A percentile compares a stretch with the other conserved stretches of the same genome.
Evolutionary conservation across 73 alveolate species (phyloP).

Genomic region (Durusdinium trenchii): DNA sequence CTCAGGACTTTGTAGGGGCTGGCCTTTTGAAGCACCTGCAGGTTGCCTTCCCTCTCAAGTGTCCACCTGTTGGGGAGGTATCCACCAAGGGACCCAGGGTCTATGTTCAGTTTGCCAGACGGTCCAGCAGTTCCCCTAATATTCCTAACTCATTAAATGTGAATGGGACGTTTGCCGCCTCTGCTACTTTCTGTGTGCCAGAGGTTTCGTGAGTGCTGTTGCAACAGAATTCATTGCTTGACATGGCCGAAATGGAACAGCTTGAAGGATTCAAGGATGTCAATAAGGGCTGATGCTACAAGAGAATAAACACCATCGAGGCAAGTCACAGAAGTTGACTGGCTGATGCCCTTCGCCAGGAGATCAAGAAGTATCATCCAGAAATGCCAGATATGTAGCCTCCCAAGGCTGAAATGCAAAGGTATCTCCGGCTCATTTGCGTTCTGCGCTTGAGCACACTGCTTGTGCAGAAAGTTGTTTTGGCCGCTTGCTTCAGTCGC

Average conservation of each 20-base stretch:
- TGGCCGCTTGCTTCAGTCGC: too few species aligned
- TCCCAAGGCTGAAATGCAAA: background rate
- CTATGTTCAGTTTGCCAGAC: too few species aligned
- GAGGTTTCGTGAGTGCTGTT: background rate
- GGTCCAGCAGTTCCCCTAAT: too few species aligned
- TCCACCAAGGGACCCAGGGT: too few species aligned
- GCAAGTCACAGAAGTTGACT: background rate
- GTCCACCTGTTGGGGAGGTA: too few species aligned
- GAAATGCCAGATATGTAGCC: constrained; percentile 74
- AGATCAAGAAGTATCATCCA: constrained; percentile 89
- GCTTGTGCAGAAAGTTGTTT: too few species aligned
- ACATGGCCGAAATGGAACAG: background rate
- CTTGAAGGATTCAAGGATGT: background rate
- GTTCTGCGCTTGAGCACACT: too few species aligned
- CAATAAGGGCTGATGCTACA: background rate
- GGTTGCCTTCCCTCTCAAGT: too few species aligned
- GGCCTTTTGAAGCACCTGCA: background rate
- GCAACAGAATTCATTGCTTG: background rate
- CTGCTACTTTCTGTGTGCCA: too few species aligned
- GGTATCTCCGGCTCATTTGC: background rate
- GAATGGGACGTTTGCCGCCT: too few species aligned
- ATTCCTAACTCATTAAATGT: too few species aligned
- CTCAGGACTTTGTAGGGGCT: background rate
- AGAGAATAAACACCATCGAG: background rate
- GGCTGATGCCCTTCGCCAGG: background rate